Percentiles rank a stretch among this genome's conserved stretches.
These are phyloP conservation scores for Debaryomycetaceae sp. DNA, from an alignment of 1,139 yeast genomes.

Conservation along the genomic window DNA sequence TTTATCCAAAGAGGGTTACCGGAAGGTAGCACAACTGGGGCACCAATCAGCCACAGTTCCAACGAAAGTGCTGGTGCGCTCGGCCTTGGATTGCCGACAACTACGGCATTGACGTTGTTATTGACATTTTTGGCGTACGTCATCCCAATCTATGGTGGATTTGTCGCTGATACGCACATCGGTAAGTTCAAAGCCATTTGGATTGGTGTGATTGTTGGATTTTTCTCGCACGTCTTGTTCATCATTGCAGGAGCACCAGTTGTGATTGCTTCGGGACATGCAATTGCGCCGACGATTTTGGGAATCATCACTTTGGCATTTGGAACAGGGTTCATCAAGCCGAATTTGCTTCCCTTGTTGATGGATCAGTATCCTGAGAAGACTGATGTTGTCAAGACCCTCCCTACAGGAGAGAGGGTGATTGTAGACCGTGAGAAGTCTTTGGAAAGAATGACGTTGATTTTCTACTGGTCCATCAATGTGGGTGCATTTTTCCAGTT, in stretches of 20 bases:
- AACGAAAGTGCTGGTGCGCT: constrained; percentile 42
- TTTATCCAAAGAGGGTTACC: constrained; percentile 50
- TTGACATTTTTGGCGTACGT: constrained; percentile 41
- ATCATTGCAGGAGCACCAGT: constrained; percentile 40
- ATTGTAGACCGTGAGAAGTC: constrained; percentile 71
- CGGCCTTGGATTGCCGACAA: constrained; percentile 34
- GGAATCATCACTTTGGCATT: constrained; percentile 37
- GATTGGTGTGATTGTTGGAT: constrained; percentile 32
- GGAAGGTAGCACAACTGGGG: constrained; percentile 45
- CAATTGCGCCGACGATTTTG: constrained; percentile 31
- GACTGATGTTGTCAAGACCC: constrained; percentile 55
- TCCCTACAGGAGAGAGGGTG: constrained; percentile 62
- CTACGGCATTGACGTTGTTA: constrained; percentile 38
- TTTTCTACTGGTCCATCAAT: constrained; percentile 78
- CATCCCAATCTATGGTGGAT: constrained; percentile 44
- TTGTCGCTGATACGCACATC: constrained; percentile 36
- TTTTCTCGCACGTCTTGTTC: constrained; percentile 21
- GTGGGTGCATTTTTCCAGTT: constrained; percentile 75
- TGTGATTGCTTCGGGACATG: constrained; percentile 32
- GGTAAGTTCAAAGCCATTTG: constrained; percentile 43
- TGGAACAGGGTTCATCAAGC: constrained; percentile 51
- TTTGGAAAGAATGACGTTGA: constrained; percentile 68
- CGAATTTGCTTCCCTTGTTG: constrained; percentile 49
- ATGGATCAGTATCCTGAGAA: constrained; percentile 53
- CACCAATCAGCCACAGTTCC: constrained; percentile 28